Percentiles rank a stretch among this genome's conserved stretches.
These are phyloP conservation scores for Dacryopinax primogenitus DNA, from an alignment of 768 basidiomycete genomes.

Conservation along the genomic window DNA sequence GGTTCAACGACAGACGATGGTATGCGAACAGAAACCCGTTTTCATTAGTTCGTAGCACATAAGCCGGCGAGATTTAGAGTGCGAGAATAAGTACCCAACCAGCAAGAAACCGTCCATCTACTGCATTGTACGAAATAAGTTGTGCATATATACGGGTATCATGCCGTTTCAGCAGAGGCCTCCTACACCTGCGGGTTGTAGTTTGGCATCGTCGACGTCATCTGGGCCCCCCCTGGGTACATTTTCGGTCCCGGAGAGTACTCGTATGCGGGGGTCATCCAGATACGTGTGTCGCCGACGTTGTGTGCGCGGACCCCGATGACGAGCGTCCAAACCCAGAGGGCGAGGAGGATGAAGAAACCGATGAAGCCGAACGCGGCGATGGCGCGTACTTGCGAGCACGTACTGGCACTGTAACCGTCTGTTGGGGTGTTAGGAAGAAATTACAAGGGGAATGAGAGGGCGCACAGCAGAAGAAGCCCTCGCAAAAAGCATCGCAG, in stretches of 20 bases:
- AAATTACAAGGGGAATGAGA: conserved; percentile 26
- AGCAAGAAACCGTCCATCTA: too few species aligned
- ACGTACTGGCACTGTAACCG: conserved; percentile 23
- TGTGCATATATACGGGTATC: too few species aligned
- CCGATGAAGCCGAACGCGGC: conserved; percentile 28
- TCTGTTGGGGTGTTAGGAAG: conserved; percentile 31
- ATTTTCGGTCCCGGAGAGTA: background rate
- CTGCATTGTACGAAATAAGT: too few species aligned
- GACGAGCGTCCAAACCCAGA: conserved; percentile 7
- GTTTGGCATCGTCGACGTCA: background rate
- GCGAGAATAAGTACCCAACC: too few species aligned
- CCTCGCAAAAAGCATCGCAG: conserved; percentile 15
- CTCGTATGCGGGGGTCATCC: background rate
- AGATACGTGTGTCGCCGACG: background rate
- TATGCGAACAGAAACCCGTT: too few species aligned
- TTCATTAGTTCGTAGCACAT: too few species aligned
- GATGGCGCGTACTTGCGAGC: background rate
- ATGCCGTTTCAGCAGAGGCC: too few species aligned
- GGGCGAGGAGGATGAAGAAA: conserved; percentile 21
- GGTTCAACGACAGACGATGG: too few species aligned
- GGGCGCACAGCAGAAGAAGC: conserved; percentile 14
- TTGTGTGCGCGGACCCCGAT: background rate
- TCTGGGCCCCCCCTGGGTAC: background rate
- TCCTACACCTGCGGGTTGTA: background rate
- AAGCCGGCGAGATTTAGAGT: too few species aligned